Percentiles rank a stretch among this genome's conserved stretches.
These are phyloP conservation scores for Trichoderma lentiforme DNA, from an alignment of 2,329 filamentous ascomycete genomes.

Conservation along the genomic window DNA sequence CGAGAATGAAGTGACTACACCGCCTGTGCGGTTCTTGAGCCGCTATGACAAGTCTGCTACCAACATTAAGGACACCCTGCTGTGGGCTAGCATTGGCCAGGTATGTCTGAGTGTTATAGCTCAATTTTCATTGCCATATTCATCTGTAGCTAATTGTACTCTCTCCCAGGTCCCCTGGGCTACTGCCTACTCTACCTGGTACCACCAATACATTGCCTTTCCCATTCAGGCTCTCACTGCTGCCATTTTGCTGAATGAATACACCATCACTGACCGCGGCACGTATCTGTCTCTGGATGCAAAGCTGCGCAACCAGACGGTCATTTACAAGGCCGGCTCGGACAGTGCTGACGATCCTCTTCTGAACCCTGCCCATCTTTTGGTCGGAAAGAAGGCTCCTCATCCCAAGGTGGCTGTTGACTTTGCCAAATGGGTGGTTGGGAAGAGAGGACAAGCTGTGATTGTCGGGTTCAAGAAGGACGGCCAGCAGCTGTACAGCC, in stretches of 20 bases:
- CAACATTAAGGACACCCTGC: slow-evolving; percentile 45
- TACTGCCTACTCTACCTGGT: slow-evolving; percentile 43
- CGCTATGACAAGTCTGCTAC: slow-evolving; percentile 49
- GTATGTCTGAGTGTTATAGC: neutral
- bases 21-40: slow-evolving; percentile 40
- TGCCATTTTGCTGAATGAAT: slow-evolving; percentile 41
- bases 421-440: slow-evolving; percentile 41
- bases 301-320: slow-evolving; percentile 32
- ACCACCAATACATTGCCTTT: slow-evolving; percentile 45
- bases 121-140: slow-evolving; percentile 12
- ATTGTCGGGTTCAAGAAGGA: slow-evolving; percentile 38
- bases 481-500: slow-evolving; percentile 36
- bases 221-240: slow-evolving; percentile 44
- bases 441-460: slow-evolving; percentile 36
- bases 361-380: slow-evolving; percentile 42
- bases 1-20: slow-evolving; percentile 30
- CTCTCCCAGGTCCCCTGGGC: slow-evolving; percentile 38
- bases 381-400: slow-evolving; percentile 35
- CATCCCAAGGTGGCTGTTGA: slow-evolving; percentile 33
- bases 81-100: slow-evolving; percentile 46
- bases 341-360: slow-evolving; percentile 37
- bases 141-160: neutral
- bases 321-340: slow-evolving; percentile 36
- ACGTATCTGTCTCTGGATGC: slow-evolving; percentile 40
- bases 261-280: slow-evolving; percentile 46